Conservation (phyloP, 2,329 filamentous ascomycete species). For the Stachybotrys chlorohalonatus region DNA sequence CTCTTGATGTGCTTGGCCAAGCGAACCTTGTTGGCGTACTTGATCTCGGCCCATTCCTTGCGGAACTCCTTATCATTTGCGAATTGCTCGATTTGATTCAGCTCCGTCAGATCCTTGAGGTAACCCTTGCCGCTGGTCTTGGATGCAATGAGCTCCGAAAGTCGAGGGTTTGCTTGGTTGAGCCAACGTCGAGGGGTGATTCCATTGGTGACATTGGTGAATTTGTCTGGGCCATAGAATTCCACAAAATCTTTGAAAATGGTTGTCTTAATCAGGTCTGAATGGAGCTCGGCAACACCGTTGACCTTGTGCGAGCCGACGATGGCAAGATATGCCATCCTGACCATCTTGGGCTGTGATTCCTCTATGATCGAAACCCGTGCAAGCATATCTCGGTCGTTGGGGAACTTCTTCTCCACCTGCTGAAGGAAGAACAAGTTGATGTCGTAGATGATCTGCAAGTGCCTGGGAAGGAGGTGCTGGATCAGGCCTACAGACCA, state of each 20-base stretch:
- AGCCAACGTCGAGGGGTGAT: conserved; percentile 95
- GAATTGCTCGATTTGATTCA: conserved; percentile 79
- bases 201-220: conserved; percentile 97
- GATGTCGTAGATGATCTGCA: conserved; percentile 98
- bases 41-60: conserved; percentile 93
- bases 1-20: conserved; percentile 87
- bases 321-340: conserved; percentile 92
- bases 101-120: conserved; percentile 78
- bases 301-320: conserved; percentile 99
- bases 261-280: conserved; percentile 96
- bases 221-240: conserved; percentile 93
- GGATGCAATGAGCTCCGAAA: conserved; percentile 85
- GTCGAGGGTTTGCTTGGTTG: conserved; percentile 88
- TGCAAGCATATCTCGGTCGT: conserved; percentile 74
- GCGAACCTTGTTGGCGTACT: conserved; percentile 88
- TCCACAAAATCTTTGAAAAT: conserved; percentile 98
- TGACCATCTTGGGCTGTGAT: conserved; percentile 92
- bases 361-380: conserved; percentile 98
- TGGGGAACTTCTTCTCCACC: conserved; percentile 85
- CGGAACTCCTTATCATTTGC: conserved; percentile 84
- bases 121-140: conserved; percentile 79
- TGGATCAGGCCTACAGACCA: conserved; percentile 93
- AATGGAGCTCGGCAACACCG: conserved; percentile 94
- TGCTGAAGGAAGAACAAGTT: conserved; percentile 87
- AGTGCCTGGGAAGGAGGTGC: conserved; percentile 83